A percentile compares a stretch with the other conserved stretches of the same genome.
phyloP scores from a whole-genome alignment of 2,329 filamentous ascomycete genomes.

The Neofusicoccum parvum region DNA sequence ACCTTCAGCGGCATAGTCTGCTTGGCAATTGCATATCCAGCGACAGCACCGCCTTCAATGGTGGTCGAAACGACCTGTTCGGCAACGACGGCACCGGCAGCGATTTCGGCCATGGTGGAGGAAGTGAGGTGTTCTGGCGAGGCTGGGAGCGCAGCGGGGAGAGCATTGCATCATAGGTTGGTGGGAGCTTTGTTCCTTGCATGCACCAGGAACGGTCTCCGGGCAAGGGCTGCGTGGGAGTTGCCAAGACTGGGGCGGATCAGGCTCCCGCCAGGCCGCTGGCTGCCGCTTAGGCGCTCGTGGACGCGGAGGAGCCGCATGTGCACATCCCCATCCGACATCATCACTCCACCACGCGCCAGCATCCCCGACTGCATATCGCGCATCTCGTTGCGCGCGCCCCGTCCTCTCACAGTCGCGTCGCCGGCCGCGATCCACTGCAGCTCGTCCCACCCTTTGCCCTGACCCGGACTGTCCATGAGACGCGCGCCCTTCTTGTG shows the following conservation, averaged over 20 bases:
- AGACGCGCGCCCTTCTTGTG: not conserved
- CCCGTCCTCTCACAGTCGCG: not conserved
- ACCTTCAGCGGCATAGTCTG: constrained; percentile 47
- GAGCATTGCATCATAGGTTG: constrained; percentile 9
- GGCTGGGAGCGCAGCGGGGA: not conserved
- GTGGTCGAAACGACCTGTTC: constrained; percentile 45
- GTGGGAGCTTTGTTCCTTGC: constrained; percentile 12
- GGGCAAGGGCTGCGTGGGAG: not conserved
- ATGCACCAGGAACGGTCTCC: not conserved
- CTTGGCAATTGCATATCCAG: constrained; percentile 45
- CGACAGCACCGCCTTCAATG: constrained; percentile 40
- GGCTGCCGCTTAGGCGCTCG: not conserved
- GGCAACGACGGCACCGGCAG: constrained; percentile 41
- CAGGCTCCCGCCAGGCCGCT: not conserved
- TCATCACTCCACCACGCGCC: constrained; percentile 6
- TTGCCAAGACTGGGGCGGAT: constrained; percentile 13
- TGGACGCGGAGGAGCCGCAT: constrained; percentile 6
- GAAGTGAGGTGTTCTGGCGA: constrained; percentile 3
- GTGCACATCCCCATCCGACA: not conserved
- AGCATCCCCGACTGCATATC: not conserved
- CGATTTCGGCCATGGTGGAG: constrained; percentile 42
- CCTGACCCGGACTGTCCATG: not conserved
- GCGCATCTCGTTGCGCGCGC: not conserved
- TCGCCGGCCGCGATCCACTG: not conserved
- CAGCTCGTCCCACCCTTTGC: not conserved